Base-by-base conservation (phyloP, 257 asterid species). In the Solanum tacnaense region DNA sequence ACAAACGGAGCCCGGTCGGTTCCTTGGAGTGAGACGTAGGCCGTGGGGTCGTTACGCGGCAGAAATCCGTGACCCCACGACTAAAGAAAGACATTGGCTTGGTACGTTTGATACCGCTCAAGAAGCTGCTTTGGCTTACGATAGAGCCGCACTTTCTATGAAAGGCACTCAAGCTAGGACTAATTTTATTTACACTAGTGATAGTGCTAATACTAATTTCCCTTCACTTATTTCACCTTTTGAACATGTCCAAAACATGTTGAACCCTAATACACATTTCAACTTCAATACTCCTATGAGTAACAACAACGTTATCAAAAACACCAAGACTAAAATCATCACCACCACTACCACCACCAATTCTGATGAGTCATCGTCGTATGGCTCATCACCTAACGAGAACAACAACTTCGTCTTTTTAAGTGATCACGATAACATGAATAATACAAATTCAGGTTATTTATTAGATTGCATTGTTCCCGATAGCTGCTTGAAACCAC, bases 41-140 rank as follows among this genome's bases (percentile, higher is more conserved):
- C 99, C 99, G 2, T 97, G 99, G 99, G 99, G 99, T 32, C 93
- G 99, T 2, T 97, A 95, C 34, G 99, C 99, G 0, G 99, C 99
- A 0, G 99, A 97, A 90, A 97, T 97, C 16, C 90, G 99, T 73
- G 99, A 97, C 90, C 99, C 99, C 35, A 92, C 93, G 6, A 97
- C 99, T 20, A 97, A 96, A 91, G 99, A 97, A 84, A 87, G 99
- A 36, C 99, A 97, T 83, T 97, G 99, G 99, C 94, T 97, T 3
- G 99, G 99, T 1, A 97, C 99, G 0, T 97, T 95, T 84, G 99
- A 97, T 88, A 95, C 99, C 32, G 98, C 99, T 35, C 99, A 97
- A 83, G 99, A 97, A 87, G 99, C 99, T 0, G 99, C 99, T 72
- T 89, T 97, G 88, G 99, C 99, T 38, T 97, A 97, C 87, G 99